Conservation (phyloP, 352 stramenopile genomes). For the Phytophthora pini region DNA sequence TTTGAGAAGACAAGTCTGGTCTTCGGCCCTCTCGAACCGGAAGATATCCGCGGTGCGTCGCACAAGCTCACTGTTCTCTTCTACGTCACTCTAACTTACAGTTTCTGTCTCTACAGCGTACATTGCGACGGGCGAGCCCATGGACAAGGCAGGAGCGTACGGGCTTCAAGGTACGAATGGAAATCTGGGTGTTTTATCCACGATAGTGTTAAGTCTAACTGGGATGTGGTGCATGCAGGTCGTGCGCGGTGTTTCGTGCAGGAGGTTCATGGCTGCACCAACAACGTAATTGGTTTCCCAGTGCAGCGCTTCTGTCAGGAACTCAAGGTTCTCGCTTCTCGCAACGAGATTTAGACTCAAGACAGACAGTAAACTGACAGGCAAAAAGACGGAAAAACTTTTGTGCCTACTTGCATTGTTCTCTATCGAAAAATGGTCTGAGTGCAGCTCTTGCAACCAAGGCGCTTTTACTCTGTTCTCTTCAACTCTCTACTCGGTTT, state of each 20-base stretch:
- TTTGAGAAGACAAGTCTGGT: conserved; percentile 70
- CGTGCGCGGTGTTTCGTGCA: conserved; percentile 81
- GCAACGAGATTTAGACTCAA: conserved; percentile 46
- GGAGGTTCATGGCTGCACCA: conserved; percentile 87
- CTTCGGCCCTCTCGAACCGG: conserved; percentile 58
- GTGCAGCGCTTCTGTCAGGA: conserved; percentile 83
- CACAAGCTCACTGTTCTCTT: no score
- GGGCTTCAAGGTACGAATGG: conserved; percentile 78
- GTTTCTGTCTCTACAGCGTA: conserved; percentile 55
- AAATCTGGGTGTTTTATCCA: background rate
- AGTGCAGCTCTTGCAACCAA: conserved; percentile 19
- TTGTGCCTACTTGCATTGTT: conserved; percentile 27
- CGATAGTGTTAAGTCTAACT: background rate
- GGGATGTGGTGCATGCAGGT: conserved; percentile 25
- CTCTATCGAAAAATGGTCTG: conserved; percentile 25
- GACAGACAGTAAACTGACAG: background rate
- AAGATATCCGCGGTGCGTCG: conserved; percentile 67
- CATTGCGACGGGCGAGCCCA: conserved; percentile 88
- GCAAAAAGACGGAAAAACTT: no score
- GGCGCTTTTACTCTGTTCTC: conserved; percentile 9
- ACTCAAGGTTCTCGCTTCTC: conserved; percentile 47
- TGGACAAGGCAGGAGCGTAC: conserved; percentile 94
- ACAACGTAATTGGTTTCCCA: conserved; percentile 93
- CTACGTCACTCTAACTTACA: no score
- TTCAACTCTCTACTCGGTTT: conserved; percentile 48